phyloP scores from a whole-genome alignment of 2,329 filamentous ascomycete genomes.

The Metarhizium rileyi region DNA sequence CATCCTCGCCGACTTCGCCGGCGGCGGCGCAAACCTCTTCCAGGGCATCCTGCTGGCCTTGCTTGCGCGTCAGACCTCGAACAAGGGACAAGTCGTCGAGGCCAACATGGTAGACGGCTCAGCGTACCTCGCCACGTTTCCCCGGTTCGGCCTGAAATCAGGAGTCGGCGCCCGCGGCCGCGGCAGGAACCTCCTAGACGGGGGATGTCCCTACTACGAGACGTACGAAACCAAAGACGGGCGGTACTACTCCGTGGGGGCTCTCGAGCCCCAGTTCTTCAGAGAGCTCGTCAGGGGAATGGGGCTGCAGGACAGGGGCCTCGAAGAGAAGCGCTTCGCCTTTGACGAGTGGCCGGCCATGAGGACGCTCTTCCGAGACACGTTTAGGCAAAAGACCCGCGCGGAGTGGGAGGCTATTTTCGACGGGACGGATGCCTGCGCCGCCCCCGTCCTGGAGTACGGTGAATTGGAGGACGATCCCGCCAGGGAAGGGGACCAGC shows the following conservation, averaged over 20 bases:
- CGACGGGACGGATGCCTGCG: slow-evolving; percentile 85
- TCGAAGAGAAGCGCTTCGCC: slow-evolving; percentile 48
- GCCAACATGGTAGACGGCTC: slow-evolving; percentile 95
- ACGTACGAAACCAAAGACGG: slow-evolving; percentile 79
- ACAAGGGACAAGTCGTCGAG: slow-evolving; percentile 79
- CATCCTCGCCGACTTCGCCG: slow-evolving; percentile 82
- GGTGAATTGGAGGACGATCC: slow-evolving; percentile 51
- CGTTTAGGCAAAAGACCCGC: slow-evolving; percentile 62
- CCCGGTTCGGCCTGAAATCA: slow-evolving; percentile 56
- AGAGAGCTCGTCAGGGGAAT: slow-evolving; percentile 56
- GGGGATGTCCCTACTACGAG: slow-evolving; percentile 80
- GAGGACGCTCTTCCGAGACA: slow-evolving; percentile 45
- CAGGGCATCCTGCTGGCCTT: slow-evolving; percentile 76
- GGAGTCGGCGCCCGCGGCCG: slow-evolving; percentile 52
- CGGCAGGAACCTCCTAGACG: slow-evolving; percentile 72
- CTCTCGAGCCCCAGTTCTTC: slow-evolving; percentile 84
- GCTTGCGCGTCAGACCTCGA: slow-evolving; percentile 51
- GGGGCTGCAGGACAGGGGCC: slow-evolving; percentile 41
- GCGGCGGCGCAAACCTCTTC: slow-evolving; percentile 74
- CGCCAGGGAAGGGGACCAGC: slow-evolving; percentile 54
- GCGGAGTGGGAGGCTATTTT: slow-evolving; percentile 78
- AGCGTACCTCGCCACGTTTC: slow-evolving; percentile 69
- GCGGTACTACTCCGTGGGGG: slow-evolving; percentile 77
- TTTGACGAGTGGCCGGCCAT: slow-evolving; percentile 58
- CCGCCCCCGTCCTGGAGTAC: slow-evolving; percentile 76